Evolutionary conservation across 192 early-diverging fungal genomes (phyloP).

Genomic region (Geosiphon pyriformis): DNA sequence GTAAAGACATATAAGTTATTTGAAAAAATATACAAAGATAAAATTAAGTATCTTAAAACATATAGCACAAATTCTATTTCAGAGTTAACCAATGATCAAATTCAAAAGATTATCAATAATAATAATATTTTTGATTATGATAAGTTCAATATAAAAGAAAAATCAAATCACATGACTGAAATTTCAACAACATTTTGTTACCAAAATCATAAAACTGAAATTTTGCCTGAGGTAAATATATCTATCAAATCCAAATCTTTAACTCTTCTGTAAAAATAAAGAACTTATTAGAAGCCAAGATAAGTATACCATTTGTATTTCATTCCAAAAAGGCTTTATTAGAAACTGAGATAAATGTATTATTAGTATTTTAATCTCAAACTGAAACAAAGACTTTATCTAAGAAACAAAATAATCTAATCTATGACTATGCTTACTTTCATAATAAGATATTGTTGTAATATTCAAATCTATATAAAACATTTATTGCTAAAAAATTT

Average conservation of each 20-base stretch:
- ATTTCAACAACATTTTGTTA: slow-evolving; percentile 13
- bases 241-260: background rate
- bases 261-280: slow-evolving; percentile 2
- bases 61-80: slow-evolving; percentile 18
- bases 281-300: slow-evolving; percentile 5
- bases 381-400: background rate
- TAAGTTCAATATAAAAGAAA: slow-evolving; percentile 13
- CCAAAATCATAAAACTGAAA: slow-evolving; percentile 16
- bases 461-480: slow-evolving; percentile 8
- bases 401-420: slow-evolving; percentile 6
- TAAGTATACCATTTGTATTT: slow-evolving; percentile 8
- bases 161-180: slow-evolving; percentile 20
- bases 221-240: slow-evolving; percentile 7
- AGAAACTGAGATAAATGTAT: slow-evolving; percentile 7
- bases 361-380: background rate
- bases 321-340: background rate
- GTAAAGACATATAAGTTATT: slow-evolving; percentile 18
- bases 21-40: slow-evolving; percentile 13
- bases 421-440: slow-evolving; percentile 1
- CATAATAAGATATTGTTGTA: slow-evolving; percentile 7
- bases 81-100: slow-evolving; percentile 15
- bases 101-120: slow-evolving; percentile 7
- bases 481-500: background rate
- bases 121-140: slow-evolving; percentile 3
- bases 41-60: slow-evolving; percentile 15